A percentile compares a stretch with the other conserved stretches of the same genome.
Evolutionary conservation across 1,139 yeast species (phyloP).

Genomic region (Kurtzmaniella quercitrusa): DNA sequence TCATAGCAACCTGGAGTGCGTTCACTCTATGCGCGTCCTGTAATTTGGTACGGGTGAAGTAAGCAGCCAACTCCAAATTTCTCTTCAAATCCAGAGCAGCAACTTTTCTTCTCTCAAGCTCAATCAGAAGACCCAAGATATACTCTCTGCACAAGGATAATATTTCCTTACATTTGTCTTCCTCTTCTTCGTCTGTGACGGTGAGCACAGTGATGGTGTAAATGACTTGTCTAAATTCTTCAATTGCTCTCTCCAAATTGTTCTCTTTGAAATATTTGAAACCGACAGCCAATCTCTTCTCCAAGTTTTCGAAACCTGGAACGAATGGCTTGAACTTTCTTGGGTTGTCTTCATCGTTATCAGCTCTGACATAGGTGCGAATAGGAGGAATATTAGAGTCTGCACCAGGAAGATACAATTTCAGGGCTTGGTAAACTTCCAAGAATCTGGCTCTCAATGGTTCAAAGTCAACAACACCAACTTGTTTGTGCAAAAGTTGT

Average conservation of each 20-base stretch:
- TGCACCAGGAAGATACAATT: constrained; percentile 69
- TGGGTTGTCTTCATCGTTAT: constrained; percentile 56
- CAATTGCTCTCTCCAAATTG: constrained; percentile 76
- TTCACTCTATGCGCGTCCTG: constrained; percentile 80
- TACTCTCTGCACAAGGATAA: constrained; percentile 81
- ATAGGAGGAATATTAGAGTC: constrained; percentile 63
- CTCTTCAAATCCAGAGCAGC: constrained; percentile 72
- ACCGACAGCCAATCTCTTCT: constrained; percentile 64
- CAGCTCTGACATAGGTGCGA: constrained; percentile 62
- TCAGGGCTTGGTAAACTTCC: constrained; percentile 78
- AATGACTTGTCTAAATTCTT: constrained; percentile 71
- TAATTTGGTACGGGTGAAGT: constrained; percentile 81
- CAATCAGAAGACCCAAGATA: constrained; percentile 87
- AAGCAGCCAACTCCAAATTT: constrained; percentile 91
- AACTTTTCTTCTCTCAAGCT: constrained; percentile 78
- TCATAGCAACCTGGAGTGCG: constrained; percentile 94
- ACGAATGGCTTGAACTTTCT: constrained; percentile 57
- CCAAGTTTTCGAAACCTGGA: constrained; percentile 73
- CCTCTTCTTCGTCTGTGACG: constrained; percentile 72
- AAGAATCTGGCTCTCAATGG: constrained; percentile 81
- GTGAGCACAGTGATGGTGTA: constrained; percentile 71
- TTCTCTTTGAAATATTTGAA: constrained; percentile 81
- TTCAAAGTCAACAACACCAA: constrained; percentile 80
- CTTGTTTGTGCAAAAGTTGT: constrained; percentile 81
- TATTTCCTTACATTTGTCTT: constrained; percentile 68